Conservation (phyloP, 495 filamentous ascomycete genomes). For the Jackrogersella minutella region DNA sequence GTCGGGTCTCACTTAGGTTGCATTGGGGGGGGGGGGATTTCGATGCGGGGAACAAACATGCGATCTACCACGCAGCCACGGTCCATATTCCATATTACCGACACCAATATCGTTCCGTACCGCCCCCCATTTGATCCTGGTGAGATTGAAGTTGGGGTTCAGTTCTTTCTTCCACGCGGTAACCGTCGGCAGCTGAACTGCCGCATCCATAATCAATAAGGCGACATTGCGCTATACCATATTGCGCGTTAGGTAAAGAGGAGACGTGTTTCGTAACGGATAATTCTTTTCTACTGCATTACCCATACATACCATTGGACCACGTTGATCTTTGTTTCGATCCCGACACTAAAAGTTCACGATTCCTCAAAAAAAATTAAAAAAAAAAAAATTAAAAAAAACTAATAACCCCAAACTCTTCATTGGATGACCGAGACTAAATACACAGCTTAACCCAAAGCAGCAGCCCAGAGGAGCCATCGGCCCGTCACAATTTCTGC, state of each 20-base stretch:
- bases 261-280: too few species aligned
- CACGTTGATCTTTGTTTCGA: background rate
- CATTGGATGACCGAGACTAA: background rate
- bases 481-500: constrained; percentile 44
- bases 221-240: background rate
- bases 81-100: constrained; percentile 11
- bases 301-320: too few species aligned
- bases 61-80: constrained; percentile 2
- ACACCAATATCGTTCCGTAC: background rate
- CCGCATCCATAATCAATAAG: background rate
- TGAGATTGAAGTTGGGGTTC: constrained; percentile 16
- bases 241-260: background rate
- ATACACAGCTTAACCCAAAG: background rate
- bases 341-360: background rate
- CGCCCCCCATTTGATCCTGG: constrained; percentile 16
- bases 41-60: constrained; percentile 28
- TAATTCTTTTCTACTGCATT: too few species aligned
- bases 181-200: constrained; percentile 24
- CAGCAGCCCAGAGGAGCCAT: background rate
- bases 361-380: background rate
- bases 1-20: background rate
- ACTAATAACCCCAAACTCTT: background rate
- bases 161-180: background rate
- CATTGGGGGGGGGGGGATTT: constrained; percentile 6
- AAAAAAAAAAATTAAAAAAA: too few species aligned